Base-by-base conservation (phyloP, 257 asterid species). In the Nemophila menziesii region DNA sequence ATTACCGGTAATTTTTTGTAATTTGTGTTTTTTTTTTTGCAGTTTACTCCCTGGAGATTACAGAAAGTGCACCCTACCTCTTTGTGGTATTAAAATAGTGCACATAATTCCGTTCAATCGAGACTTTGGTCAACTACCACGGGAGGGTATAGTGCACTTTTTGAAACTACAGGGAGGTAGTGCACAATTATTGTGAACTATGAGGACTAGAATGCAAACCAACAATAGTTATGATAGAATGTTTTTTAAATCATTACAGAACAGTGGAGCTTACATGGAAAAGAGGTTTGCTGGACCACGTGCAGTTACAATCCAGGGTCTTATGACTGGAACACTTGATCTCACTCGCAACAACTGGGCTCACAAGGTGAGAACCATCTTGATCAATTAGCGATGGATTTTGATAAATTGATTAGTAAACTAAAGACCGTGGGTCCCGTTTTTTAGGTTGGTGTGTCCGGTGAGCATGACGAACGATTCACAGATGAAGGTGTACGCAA, bases 211-310 rank as follows among this genome's bases (percentile, higher is more conserved):
- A n/a, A n/a, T n/a, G n/a, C n/a, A n/a, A n/a, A n/a, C n/a, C n/a
- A n/a, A n/a, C n/a, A n/a, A n/a, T n/a, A n/a, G n/a, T n/a, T n/a
- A n/a, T n/a, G 20, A 43, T 8, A 15, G 24, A 15, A 17, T 12
- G 13, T 39, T 16, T 1, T 46, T 46, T 34, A 23, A 3, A 8
- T 5, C 19, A 48, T 5, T 66, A 14, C 42, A 89, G 98, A 90
- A 90, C 55, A 90, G 99, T 36, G 99, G 99, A 48, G 98, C 94
- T 11, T 81, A 60, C 60, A 90, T 90, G 98, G 98, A 90, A 64
- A 90, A 39, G 75, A 69, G 99, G 53, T 85, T 70, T 56, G 94
- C 96, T 1, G 99, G 99, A 45, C 93, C 94, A 0, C 54, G 70
- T 74, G 81, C 63, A 8, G 46, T 90, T 39, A 63, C 77, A 6